Evolutionary conservation across 2,329 filamentous ascomycete species (phyloP), one percentile per base, ranked within the genome.

Genomic region (Chaetomiaceae sp.): DNA sequence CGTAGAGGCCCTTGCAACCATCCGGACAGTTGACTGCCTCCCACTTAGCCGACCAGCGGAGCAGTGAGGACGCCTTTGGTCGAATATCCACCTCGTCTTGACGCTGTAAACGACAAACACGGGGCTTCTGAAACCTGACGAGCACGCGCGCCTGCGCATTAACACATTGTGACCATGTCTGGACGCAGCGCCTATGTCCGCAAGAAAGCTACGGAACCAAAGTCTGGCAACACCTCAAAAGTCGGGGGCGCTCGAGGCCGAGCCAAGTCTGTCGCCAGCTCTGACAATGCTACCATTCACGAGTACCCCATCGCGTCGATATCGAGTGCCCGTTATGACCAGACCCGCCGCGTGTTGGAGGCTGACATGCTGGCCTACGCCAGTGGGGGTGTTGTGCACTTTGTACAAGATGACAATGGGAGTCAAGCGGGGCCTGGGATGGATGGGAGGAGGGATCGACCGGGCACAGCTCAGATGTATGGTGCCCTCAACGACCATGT

Each of bases 131-230:
- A n/a, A n/a, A n/a, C n/a, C n/a, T n/a, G n/a, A n/a, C n/a, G n/a
- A n/a, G n/a, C n/a, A n/a, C n/a, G n/a, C n/a, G n/a, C n/a, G n/a
- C n/a, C n/a, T n/a, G n/a, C n/a, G n/a, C n/a, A n/a, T n/a, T n/a
- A n/a, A n/a, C n/a, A n/a, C n/a, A n/a, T n/a, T n/a, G 20, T 30
- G 20, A 49, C 38, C n/a, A 82, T 82, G 78, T 82, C 78, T 6
- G 78, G 77, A 53, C 70, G 78, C 49, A 81, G 78, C 64, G 78
- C 78, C 27, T 72, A 78, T 58, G 78, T 79, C 62, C 75, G 78
- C 60, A 80, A 80, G 63, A 80, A 79, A 68, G 78, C 77, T 56
- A 77, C 73, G 0, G 74, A 80, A 51, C 10, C 30, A n/a, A 74
- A 71, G 47, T 56, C 63, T 3, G 65, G 60, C 31, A 69, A 69